These are phyloP conservation scores for Goffeauzyma gilvescens DNA, from an alignment of 768 basidiomycete genomes.

Conservation along the genomic window DNA sequence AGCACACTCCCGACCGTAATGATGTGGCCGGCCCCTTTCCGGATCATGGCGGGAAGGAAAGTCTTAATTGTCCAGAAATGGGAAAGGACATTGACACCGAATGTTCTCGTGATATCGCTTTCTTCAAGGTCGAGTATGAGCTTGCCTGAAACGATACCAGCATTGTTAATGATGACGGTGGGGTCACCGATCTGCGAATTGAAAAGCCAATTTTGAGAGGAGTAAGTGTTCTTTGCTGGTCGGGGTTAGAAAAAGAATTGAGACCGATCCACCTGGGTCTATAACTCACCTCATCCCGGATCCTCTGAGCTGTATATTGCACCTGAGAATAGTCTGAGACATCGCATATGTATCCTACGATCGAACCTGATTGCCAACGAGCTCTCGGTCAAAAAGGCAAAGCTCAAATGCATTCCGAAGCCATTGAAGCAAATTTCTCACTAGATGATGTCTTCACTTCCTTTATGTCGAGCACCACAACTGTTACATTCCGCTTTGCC, in stretches of 20 bases:
- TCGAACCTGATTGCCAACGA: background rate
- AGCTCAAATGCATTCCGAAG: background rate
- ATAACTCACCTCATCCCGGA: conserved; percentile 54
- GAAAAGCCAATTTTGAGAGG: background rate
- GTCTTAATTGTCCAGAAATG: conserved; percentile 87
- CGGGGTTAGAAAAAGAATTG: too few relatives aligned
- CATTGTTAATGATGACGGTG: conserved; percentile 83
- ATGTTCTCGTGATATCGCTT: conserved; percentile 69
- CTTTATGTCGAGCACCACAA: conserved; percentile 69
- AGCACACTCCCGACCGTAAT: conserved; percentile 64
- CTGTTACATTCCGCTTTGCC: conserved; percentile 58
- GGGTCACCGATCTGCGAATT: conserved; percentile 55
- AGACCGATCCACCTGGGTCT: background rate
- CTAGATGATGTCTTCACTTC: conserved; percentile 47
- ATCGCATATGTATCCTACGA: conserved; percentile 57
- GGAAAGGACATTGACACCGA: conserved; percentile 66
- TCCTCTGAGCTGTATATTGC: conserved; percentile 47
- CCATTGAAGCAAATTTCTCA: conserved; percentile 30
- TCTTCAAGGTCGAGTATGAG: conserved; percentile 57
- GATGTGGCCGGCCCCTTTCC: conserved; percentile 61
- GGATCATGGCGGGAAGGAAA: conserved; percentile 76
- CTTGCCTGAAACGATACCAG: conserved; percentile 82
- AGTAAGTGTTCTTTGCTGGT: conserved; percentile 3
- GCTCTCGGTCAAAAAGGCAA: background rate
- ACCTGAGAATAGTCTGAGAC: conserved; percentile 78